Evolutionary conservation across 495 filamentous ascomycete species (phyloP), one percentile per base, ranked within the genome.

Genomic region (Penicillium flavigenum): DNA sequence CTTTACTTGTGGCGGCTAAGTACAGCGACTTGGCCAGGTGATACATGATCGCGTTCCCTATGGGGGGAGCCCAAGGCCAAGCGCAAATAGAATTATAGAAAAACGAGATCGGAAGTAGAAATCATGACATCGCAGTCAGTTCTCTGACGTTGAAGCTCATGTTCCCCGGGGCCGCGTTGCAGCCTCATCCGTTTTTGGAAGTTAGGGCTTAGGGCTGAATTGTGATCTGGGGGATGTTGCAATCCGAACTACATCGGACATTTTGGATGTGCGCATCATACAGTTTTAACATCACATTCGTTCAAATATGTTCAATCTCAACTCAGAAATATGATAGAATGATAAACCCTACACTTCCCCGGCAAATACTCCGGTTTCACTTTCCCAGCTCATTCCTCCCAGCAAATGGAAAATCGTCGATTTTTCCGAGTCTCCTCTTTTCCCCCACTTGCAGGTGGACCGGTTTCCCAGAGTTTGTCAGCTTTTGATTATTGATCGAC

Each of bases 1-100:
- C 93, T 85, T 96, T 96, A 72, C 90, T 92, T 14, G 92, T 98
- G 53, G 91, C 92, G 59, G 95, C 87, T 47, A 91, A 83, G 77
- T 98, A 98, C 41, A 98, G 79, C 60, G 89, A 91, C 76, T 96
- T 97, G 67, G 92, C 87, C 58, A 98, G 85, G 73, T 98, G 94
- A 76, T 98, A 98, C 94, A 98, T 98, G 60, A 66, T 80, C 68
- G 63, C 46, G 49, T 47, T 65, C 43, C 46, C 54, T 32, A 54
- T 39, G 22, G 3, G n/a, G 51, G 51, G 54, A 57, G 49, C 57
- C 59, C 54, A 55, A 46, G 47, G 42, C 46, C 56, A 54, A 41
- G 38, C n/a, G 51, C 57, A 34, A 27, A 29, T 36, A 45, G 47
- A 53, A 66, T 61, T 61, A 50, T 45, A 51, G 41, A 58, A 44